phyloP scores from a whole-genome alignment of 2,329 filamentous ascomycete genomes.

The Alternaria arborescens region DNA sequence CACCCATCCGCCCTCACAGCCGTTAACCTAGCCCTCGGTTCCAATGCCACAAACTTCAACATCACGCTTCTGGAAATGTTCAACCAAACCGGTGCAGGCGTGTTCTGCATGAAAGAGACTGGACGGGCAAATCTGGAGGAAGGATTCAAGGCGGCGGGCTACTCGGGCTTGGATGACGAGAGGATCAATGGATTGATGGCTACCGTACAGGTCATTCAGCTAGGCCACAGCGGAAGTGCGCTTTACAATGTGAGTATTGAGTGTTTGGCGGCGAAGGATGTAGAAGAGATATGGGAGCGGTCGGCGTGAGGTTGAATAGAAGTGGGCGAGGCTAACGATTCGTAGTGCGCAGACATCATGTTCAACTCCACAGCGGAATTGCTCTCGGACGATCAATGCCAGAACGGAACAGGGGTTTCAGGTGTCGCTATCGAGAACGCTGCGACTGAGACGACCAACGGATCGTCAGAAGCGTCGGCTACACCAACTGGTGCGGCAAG shows the following conservation, averaged over 20 bases:
- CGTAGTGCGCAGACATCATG: conserved; percentile 56
- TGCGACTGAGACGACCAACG: not conserved
- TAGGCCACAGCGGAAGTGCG: conserved; percentile 51
- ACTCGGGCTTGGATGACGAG: conserved; percentile 27
- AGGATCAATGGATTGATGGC: conserved; percentile 52
- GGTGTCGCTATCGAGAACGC: conserved; percentile 42
- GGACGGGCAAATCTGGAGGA: conserved; percentile 34
- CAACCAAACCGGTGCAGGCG: conserved; percentile 60
- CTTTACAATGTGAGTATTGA: conserved; percentile 54
- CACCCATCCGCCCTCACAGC: conserved; percentile 58
- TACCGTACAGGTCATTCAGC: conserved; percentile 57
- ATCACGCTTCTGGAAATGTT: conserved; percentile 55
- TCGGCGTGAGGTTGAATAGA: not conserved
- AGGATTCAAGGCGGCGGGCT: conserved; percentile 36
- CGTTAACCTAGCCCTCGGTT: conserved; percentile 57
- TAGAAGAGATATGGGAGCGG: not conserved
- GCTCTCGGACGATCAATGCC: conserved; percentile 49
- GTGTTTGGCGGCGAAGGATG: not conserved
- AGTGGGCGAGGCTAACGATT: conserved; percentile 8
- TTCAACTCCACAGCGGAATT: conserved; percentile 52
- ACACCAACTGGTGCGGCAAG: conserved; percentile 23
- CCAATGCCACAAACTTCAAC: conserved; percentile 56
- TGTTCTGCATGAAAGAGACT: conserved; percentile 56
- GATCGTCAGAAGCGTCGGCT: not conserved
- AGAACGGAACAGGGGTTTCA: conserved; percentile 53